Evolutionary conservation across 2,329 filamentous ascomycete genomes (phyloP).

Genomic region (Coniochaeta sp.): DNA sequence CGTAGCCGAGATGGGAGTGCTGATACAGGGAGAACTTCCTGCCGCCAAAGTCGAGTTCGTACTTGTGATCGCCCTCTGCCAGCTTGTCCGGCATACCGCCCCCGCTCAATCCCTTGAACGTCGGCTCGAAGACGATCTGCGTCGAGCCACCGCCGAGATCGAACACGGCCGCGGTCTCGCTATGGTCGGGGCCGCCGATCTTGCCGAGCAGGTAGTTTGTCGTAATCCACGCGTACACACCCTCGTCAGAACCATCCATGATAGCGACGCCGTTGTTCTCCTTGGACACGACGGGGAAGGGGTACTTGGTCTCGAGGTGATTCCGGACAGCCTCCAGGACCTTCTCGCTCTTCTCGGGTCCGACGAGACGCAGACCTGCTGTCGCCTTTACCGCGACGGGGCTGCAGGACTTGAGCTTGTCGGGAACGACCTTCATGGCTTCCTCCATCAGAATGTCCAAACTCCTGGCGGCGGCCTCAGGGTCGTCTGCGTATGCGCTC

Average conservation of each 20-base stretch:
- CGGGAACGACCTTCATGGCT: conserved; percentile 76
- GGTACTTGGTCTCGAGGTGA: conserved; percentile 81
- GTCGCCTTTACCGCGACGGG: conserved; percentile 98
- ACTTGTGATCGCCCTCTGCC: conserved; percentile 90
- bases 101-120: conserved; percentile 64
- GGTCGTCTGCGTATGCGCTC: conserved; percentile 80
- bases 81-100: conserved; percentile 83
- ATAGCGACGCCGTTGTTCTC: conserved; percentile 86
- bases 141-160: conserved; percentile 92
- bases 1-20: conserved; percentile 95
- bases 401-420: conserved; percentile 83
- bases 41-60: conserved; percentile 82
- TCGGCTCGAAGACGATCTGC: conserved; percentile 97
- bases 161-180: conserved; percentile 86
- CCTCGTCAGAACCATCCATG: conserved; percentile 96
- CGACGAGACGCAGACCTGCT: conserved; percentile 83
- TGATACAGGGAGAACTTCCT: conserved; percentile 91
- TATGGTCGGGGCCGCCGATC: conserved; percentile 87
- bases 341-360: conserved; percentile 68
- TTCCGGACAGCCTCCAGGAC: conserved; percentile 80
- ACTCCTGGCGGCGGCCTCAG: conserved; percentile 80
- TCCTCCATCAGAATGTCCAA: conserved; percentile 82
- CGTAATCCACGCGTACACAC: conserved; percentile 98
- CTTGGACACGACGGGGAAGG: conserved; percentile 85
- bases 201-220: conserved; percentile 98